Conservation (phyloP, 768 basidiomycete species). For the Kwoniella newhampshirensis region DNA sequence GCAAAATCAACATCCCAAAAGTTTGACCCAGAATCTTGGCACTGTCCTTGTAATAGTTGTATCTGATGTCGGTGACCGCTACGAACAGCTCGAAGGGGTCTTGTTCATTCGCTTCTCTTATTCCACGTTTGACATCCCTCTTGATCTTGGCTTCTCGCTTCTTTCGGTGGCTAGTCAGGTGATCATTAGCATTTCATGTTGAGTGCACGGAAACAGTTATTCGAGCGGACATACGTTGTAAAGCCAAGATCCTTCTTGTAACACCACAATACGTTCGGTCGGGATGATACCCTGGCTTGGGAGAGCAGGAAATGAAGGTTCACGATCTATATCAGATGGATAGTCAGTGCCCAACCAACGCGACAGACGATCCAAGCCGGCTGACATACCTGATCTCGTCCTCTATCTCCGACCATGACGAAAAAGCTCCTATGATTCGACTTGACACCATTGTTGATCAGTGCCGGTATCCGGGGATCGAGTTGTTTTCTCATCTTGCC, state of each 20-base stretch:
- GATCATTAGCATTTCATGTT: neutral
- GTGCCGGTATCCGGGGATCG: conserved; percentile 85
- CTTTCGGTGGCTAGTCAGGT: conserved; percentile 73
- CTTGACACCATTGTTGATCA: conserved; percentile 91
- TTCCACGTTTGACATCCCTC: conserved; percentile 88
- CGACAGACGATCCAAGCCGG: no score
- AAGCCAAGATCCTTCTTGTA: conserved; percentile 99
- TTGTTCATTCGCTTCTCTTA: conserved; percentile 90
- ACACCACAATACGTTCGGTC: conserved; percentile 93
- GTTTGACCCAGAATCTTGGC: conserved; percentile 96
- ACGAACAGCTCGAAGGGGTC: conserved; percentile 98
- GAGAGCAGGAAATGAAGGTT: conserved; percentile 94
- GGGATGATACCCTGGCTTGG: conserved; percentile 81
- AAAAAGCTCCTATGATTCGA: conserved; percentile 92
- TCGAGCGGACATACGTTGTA: conserved; percentile 66
- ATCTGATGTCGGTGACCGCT: conserved; percentile 97
- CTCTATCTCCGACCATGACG: conserved; percentile 91
- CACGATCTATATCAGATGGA: conserved; percentile 56
- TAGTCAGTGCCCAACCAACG: neutral
- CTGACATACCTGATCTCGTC: conserved; percentile 78
- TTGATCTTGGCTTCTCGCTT: conserved; percentile 97
- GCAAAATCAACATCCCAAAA: conserved; percentile 92
- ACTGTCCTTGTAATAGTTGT: conserved; percentile 97
- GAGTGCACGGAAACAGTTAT: neutral
- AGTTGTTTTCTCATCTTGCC: conserved; percentile 58